Conservation (phyloP, 495 filamentous ascomycete species). For the Tetracladium setigerum region DNA sequence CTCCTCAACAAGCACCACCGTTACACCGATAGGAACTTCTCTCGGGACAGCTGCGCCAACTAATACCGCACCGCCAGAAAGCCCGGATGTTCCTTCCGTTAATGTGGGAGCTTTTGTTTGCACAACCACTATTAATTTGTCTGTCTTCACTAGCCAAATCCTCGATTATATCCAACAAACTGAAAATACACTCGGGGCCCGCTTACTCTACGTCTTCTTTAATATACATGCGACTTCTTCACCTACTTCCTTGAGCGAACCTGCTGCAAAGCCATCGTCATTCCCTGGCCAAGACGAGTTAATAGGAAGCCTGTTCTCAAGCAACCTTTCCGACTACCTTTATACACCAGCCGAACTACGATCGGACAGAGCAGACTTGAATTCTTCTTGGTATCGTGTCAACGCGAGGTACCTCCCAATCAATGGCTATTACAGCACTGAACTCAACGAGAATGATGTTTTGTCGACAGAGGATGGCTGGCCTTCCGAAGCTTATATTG, state of each 20-base stretch:
- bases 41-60: constrained; percentile 21
- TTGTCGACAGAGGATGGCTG: constrained; percentile 54
- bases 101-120: constrained; percentile 51
- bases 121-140: constrained; percentile 39
- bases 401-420: constrained; percentile 36
- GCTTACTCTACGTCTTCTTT: constrained; percentile 39
- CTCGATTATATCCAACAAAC: constrained; percentile 40
- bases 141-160: constrained; percentile 38
- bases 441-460: constrained; percentile 25
- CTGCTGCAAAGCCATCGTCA: constrained; percentile 28
- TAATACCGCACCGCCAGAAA: constrained; percentile 24
- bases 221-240: constrained; percentile 53
- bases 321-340: constrained; percentile 38
- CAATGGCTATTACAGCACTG: constrained; percentile 42
- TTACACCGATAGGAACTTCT: constrained; percentile 18
- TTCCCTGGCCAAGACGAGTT: constrained; percentile 30
- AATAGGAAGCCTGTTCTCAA: constrained; percentile 28
- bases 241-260: constrained; percentile 28
- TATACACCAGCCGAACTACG: constrained; percentile 43
- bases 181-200: constrained; percentile 36
- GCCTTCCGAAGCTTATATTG: constrained; percentile 50
- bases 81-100: constrained; percentile 33
- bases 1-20: constrained; percentile 6
- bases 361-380: constrained; percentile 46
- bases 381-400: constrained; percentile 50